A percentile compares a stretch with the other conserved stretches of the same genome.
phyloP scores from a whole-genome alignment of 1,284 basidiomycete species.

The Psilocybe mexicana region DNA sequence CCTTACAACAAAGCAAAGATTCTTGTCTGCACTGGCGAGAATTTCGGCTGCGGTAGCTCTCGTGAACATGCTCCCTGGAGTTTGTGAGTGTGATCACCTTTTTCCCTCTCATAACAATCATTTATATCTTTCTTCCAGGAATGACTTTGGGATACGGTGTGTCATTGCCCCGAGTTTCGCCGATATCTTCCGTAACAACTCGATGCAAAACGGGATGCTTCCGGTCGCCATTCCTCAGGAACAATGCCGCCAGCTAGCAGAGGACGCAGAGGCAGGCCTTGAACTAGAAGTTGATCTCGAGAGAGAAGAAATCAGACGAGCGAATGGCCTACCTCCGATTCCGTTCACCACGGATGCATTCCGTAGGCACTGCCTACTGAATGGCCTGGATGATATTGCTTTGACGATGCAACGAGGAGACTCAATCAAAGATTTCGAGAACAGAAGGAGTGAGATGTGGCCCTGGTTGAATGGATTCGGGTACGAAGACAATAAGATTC shows the following conservation, averaged over 20 bases:
- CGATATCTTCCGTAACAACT: slow-evolving; percentile 92
- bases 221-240: slow-evolving; percentile 79
- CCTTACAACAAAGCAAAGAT: slow-evolving; percentile 84
- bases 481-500: slow-evolving; percentile 77
- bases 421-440: slow-evolving; percentile 77
- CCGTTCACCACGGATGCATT: slow-evolving; percentile 84
- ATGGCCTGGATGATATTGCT: slow-evolving; percentile 93
- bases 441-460: slow-evolving; percentile 74
- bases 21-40: slow-evolving; percentile 86
- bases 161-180: slow-evolving; percentile 94
- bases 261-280: slow-evolving; percentile 79
- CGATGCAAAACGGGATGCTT: slow-evolving; percentile 97
- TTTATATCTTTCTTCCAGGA: slow-evolving; percentile 43
- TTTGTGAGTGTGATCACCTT: slow-evolving; percentile 54
- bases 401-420: slow-evolving; percentile 81
- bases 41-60: slow-evolving; percentile 95
- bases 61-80: slow-evolving; percentile 98
- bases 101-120: slow-evolving; percentile 3
- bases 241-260: slow-evolving; percentile 74
- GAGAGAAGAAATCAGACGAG: slow-evolving; percentile 80
- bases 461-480: slow-evolving; percentile 95
- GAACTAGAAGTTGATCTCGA: slow-evolving; percentile 91
- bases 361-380: slow-evolving; percentile 88
- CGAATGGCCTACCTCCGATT: slow-evolving; percentile 73
- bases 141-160: slow-evolving; percentile 93